A percentile compares a stretch with the other conserved stretches of the same genome.
phyloP scores from a whole-genome alignment of 2,329 filamentous ascomycete genomes.

The Onygena corvina region DNA sequence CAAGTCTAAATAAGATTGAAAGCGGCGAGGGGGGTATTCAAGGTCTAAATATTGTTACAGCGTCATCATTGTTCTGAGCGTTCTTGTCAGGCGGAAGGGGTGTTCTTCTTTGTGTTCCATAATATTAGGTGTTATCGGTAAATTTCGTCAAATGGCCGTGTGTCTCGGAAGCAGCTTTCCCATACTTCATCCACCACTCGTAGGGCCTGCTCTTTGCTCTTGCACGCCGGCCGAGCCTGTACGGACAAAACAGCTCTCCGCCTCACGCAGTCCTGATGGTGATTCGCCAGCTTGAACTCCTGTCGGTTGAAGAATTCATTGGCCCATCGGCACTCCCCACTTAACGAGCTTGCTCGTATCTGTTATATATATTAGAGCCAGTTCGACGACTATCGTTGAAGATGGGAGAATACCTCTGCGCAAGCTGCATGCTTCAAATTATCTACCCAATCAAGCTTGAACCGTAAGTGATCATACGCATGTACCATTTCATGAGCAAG shows the following conservation, averaged over 20 bases:
- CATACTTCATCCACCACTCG: conserved; percentile 95
- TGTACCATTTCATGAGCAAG: conserved; percentile 97
- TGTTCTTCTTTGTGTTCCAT: conserved; percentile 4
- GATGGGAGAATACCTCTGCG: conserved; percentile 55
- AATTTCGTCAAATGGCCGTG: conserved; percentile 90
- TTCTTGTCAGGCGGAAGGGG: background rate
- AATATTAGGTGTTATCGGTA: conserved; percentile 47
- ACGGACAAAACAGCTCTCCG: conserved; percentile 69
- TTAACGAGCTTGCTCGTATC: conserved; percentile 87
- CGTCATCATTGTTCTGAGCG: conserved; percentile 7
- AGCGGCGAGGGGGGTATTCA: conserved; percentile 8
- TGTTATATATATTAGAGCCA: conserved; percentile 25
- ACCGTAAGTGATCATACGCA: conserved; percentile 84
- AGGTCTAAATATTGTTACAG: conserved; percentile 7
- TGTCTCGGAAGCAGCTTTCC: conserved; percentile 93
- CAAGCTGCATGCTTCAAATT: conserved; percentile 82
- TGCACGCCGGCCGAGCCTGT: conserved; percentile 63
- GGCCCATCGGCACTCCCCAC: conserved; percentile 84
- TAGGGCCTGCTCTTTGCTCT: conserved; percentile 72
- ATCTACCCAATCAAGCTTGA: conserved; percentile 75
- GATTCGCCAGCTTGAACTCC: conserved; percentile 80
- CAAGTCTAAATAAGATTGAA: conserved; percentile 1
- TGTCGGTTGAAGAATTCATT: conserved; percentile 73
- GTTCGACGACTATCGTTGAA: conserved; percentile 1
- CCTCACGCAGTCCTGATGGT: conserved; percentile 87